Evolutionary conservation across 2,329 filamentous ascomycete genomes (phyloP), one percentile per base, ranked within the genome.

Genomic region (Nothophaeocryptopus gaeumannii): DNA sequence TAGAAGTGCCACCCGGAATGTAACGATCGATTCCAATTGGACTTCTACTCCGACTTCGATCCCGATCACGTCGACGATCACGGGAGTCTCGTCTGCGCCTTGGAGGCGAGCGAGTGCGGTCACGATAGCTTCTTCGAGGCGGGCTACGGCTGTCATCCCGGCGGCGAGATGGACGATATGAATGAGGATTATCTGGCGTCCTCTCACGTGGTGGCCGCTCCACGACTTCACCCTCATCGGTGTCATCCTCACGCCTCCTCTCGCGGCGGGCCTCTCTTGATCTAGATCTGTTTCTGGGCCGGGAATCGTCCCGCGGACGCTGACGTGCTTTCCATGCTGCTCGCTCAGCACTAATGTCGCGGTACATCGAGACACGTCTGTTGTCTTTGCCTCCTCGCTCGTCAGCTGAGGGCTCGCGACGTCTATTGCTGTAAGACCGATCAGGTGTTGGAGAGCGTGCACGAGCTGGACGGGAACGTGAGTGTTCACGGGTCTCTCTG

Each of bases 21-120:
- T 71, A 72, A 5, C 70, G 63, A 58, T 72, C 70, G 38, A 72
- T 71, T 5, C 67, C 66, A 14, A 52, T 58, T 26, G 60, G 60
- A 45, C 62, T 65, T 3, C 61, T 51, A 38, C 60, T 62, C 26
- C 64, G 58, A 13, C 63, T 61, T 35, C 64, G 52, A 29, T 61
- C 58, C 35, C 43, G 49, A 35, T 58, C 58, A 11, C 47, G 48
- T 9, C 47, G 50, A 11, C 56, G 54, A 33, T 57, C 51, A 37
- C 53, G 47, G 30, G 30, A 47, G 41, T 40, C 45, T 14, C 51
- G 45, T 40, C 53, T 32, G 13, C 57, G 50, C 15, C 56, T 51
- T 31, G 39, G 32, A 13, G 52, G 54, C 4, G 60, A 59, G 5
- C 60, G 51, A 5, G 58, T 61, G 9, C 61, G 53, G 15, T 56